Conservation (phyloP, 2,329 filamentous ascomycete genomes). For the Xylariaceae sp. region DNA sequence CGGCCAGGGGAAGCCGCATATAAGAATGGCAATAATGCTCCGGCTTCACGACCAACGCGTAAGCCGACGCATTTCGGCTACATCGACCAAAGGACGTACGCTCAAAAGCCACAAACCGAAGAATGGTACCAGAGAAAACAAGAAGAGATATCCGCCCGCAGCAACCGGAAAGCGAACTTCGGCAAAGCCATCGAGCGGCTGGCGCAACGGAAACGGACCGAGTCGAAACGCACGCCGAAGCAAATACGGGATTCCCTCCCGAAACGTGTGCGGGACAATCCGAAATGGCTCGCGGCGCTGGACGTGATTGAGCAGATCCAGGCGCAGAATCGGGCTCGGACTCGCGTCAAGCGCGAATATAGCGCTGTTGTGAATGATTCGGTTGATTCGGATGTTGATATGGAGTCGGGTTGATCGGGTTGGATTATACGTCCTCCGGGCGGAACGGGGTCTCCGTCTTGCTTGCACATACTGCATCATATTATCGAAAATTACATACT, state of each 20-base stretch:
- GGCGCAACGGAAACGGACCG: conserved; percentile 34
- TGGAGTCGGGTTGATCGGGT: conserved; percentile 4
- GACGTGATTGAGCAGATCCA: conserved; percentile 30
- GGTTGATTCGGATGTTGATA: conserved; percentile 12
- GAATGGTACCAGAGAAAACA: conserved; percentile 46
- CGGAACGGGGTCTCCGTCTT: too few relatives aligned
- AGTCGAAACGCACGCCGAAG: conserved; percentile 18
- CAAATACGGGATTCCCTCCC: conserved; percentile 32
- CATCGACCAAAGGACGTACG: conserved; percentile 49
- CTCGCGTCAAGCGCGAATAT: neutral
- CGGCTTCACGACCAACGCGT: conserved; percentile 19
- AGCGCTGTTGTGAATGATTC: neutral
- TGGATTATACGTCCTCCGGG: too few relatives aligned
- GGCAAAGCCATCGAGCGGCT: conserved; percentile 37
- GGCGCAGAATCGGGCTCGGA: conserved; percentile 3
- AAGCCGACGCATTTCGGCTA: conserved; percentile 38
- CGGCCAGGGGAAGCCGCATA: conserved; percentile 26
- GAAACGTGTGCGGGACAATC: conserved; percentile 40
- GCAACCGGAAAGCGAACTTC: conserved; percentile 46
- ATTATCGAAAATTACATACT: too few relatives aligned
- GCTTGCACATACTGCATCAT: too few relatives aligned
- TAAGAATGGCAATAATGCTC: conserved; percentile 13
- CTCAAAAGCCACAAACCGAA: conserved; percentile 38
- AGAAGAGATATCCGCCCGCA: conserved; percentile 45
- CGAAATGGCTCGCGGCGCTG: conserved; percentile 42